Base-by-base conservation (phyloP, 2,329 filamentous ascomycete genomes). In the Ustilaginoidea virens region DNA sequence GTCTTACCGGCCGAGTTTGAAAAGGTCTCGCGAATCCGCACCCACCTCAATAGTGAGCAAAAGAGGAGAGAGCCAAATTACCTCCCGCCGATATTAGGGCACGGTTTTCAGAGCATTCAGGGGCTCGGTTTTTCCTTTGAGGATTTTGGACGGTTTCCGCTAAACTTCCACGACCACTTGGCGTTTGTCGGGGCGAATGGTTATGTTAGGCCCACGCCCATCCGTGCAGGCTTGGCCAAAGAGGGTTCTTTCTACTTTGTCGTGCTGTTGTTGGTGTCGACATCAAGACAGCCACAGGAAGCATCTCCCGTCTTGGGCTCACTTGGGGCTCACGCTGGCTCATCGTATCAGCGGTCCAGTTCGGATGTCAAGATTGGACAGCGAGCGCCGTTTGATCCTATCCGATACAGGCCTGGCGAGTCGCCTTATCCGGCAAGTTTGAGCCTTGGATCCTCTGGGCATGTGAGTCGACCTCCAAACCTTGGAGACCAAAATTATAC, bases 221-320 rank as follows among this genome's bases (percentile, higher is more conserved):
- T 70, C 17, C 65, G 63, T 2, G 43, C 74, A 21, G 69, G 69
- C 1, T 53, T 76, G 17, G 66, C 62, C 9, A 75, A 72, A 40
- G 63, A 64, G 36, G 66, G 69, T 4, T 70, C 69, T 22, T 69
- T 73, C 33, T 76, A 70, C 45, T 74, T 74, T 38, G 59, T 76
- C 23, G 64, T 73, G 6, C 39, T 74, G 31, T 38, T 61, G 23
- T 43, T 73, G 33, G 51, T 39, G 16, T 37, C 55, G 1, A 44
- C 47, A 1, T 34, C 51, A 3, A 54, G 55, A 21, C 45, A 52
- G 25, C 49, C 57, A 17, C 61, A 62, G 17, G 61, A 62, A 29
- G 55, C 56, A 4, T 56, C 60, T 3, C 58, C 60, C 60, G 63
- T 9, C 56, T 57, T 11, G 55, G 62, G 29, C 10, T 39, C 51